Percentiles rank a stretch among this genome's conserved stretches.
Evolutionary conservation across 2,329 filamentous ascomycete species (phyloP).

Genomic region (Neopestalotiopsis sp.): DNA sequence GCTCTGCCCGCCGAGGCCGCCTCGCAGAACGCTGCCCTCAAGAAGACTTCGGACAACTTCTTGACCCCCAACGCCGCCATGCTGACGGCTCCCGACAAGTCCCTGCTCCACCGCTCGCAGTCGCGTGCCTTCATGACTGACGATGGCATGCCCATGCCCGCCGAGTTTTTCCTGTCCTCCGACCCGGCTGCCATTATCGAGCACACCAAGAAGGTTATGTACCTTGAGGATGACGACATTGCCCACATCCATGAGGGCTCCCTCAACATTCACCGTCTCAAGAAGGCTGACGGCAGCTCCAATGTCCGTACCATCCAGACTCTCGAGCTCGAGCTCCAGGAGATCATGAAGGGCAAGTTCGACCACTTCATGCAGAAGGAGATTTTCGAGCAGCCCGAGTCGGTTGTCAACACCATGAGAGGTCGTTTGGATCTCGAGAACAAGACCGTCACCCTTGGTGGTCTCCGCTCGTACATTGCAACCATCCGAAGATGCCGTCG

Average conservation of each 20-base stretch:
- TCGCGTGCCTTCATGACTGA: slow-evolving; percentile 99
- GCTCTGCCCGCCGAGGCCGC: slow-evolving; percentile 91
- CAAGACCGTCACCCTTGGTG: slow-evolving; percentile 94
- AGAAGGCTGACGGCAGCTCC: slow-evolving; percentile 94
- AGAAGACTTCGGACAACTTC: slow-evolving; percentile 78
- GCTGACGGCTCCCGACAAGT: slow-evolving; percentile 94
- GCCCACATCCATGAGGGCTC: slow-evolving; percentile 99
- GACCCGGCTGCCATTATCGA: slow-evolving; percentile 98
- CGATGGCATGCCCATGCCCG: slow-evolving; percentile 95
- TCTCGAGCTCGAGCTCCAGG: slow-evolving; percentile 96
- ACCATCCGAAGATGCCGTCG: slow-evolving; percentile 96
- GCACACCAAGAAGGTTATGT: slow-evolving; percentile 99
- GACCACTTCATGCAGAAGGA: slow-evolving; percentile 99
- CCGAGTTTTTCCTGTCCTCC: slow-evolving; percentile 98
- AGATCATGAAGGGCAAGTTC: slow-evolving; percentile 99
- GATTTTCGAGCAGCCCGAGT: slow-evolving; percentile 99
- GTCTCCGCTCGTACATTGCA: slow-evolving; percentile 92
- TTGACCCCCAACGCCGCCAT: slow-evolving; percentile 67
- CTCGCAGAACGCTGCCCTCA: slow-evolving; percentile 94
- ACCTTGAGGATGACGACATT: slow-evolving; percentile 99
- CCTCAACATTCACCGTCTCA: slow-evolving; percentile 97
- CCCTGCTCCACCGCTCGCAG: slow-evolving; percentile 95
- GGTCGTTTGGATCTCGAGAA: slow-evolving; percentile 93
- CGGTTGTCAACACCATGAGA: slow-evolving; percentile 99
- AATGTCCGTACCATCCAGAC: slow-evolving; percentile 99